These are phyloP conservation scores for Psilocybe tampanensis DNA, from an alignment of 768 basidiomycete genomes.

Conservation along the genomic window DNA sequence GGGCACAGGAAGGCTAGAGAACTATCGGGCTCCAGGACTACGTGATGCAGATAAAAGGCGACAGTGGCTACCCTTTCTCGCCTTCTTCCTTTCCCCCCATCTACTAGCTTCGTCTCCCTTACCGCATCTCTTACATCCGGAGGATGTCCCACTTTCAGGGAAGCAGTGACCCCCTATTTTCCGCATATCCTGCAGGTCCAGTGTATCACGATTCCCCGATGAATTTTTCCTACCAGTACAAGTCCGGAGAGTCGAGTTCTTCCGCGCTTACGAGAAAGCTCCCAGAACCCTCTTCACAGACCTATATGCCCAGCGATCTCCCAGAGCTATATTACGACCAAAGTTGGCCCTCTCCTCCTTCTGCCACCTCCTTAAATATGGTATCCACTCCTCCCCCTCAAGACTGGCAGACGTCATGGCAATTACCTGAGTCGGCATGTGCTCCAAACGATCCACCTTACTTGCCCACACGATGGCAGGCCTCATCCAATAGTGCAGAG, in stretches of 20 bases:
- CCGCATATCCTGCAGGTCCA: slow-evolving; percentile 1
- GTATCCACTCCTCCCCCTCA: slow-evolving; percentile 28
- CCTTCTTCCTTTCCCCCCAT: slow-evolving; percentile 19
- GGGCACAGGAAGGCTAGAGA: slow-evolving; percentile 31
- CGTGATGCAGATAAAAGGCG: slow-evolving; percentile 28
- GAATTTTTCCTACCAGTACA: slow-evolving; percentile 9
- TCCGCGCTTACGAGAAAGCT: slow-evolving; percentile 2
- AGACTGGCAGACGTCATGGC: slow-evolving; percentile 19
- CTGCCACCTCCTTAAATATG: slow-evolving; percentile 27
- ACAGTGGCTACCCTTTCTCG: slow-evolving; percentile 13
- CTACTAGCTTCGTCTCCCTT: slow-evolving; percentile 4
- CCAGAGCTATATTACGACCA: slow-evolving; percentile 30
- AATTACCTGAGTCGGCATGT: slow-evolving; percentile 1
- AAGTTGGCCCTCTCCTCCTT: slow-evolving; percentile 27
- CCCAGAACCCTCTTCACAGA: slow-evolving; percentile 10
- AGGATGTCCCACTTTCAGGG: neutral
- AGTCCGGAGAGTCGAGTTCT: slow-evolving; percentile 11
- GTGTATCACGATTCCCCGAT: slow-evolving; percentile 1
- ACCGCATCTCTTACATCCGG: neutral
- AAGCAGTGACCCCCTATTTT: neutral
- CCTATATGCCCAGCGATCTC: slow-evolving; percentile 17
- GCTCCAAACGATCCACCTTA: neutral
- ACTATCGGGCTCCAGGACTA: slow-evolving; percentile 19
- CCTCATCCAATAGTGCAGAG: slow-evolving; percentile 9
- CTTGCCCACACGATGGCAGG: slow-evolving; percentile 14